Base-by-base conservation (phyloP, 1,284 basidiomycete genomes). In the Termitomyces sp. region DNA sequence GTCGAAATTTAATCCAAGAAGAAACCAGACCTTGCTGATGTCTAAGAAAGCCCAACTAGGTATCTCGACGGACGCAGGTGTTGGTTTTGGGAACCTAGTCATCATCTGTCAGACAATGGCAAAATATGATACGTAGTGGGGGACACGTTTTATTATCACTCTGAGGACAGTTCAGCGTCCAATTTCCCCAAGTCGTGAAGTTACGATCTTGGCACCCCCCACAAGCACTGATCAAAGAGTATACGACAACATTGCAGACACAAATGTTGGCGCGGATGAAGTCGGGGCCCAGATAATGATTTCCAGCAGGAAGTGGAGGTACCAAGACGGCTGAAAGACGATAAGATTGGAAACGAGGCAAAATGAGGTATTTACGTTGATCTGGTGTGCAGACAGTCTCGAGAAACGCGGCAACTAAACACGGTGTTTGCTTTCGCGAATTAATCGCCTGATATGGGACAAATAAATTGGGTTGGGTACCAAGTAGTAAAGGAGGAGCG, bases 11-110 rank as follows among this genome's bases (percentile, higher is more conserved):
- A 30, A 38, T 30, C 3, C n/a, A 7, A 47, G 30, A n/a, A 30
- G 38, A 30, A 24, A 36, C n/a, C 67, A 50, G 43, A 71, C 71
- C 56, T 63, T 43, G 6, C 70, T 69, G 39, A 77, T 68, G 54
- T 77, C 64, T 26, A 78, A 63, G 60, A 67, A 73, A 4, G 76
- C 75, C 77, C 77, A 79, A 2, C 38, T 30, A 5, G 77, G 76
- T 40, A 78, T 67, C 19, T 63, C 63, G 6, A 69, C 66, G 12
- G 36, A 54, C 12, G 54, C 1, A 28, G 73, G 70, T 28, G 74
- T 66, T 6, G 55, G 9, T 48, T 63, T 59, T 10, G 73, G 72
- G 58, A 70, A 77, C 48, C 63, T 64, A 40, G 10, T 13, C 7
- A 39, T 44, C 30, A 39, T 44, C 30, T 28, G 44, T 51, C 28